Evolutionary conservation across 805 yeast genomes (phyloP), one percentile per base, ranked within the genome.

Genomic region (Kluyveromyces starmeri): DNA sequence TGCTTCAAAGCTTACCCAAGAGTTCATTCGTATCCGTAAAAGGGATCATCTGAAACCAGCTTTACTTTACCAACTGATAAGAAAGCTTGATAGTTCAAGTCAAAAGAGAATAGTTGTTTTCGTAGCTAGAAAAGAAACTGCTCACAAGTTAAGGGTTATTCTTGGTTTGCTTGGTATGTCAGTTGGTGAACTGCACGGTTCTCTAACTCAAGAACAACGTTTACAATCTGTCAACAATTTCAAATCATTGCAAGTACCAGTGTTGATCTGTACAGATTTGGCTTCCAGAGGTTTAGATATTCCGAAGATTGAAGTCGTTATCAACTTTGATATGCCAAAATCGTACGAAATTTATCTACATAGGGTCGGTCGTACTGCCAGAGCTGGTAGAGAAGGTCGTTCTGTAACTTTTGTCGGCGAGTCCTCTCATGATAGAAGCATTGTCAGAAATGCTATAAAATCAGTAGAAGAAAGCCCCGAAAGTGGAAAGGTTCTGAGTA

Each of bases 231-330:
- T 92, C 28, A 81, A 77, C 8, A 81, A 78, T 39, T 92, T 92
- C 66, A 85, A 84, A 48, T 75, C 74, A 43, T 67, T 85, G 44
- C 73, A 74, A 3, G 95, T 88, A 20, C 95, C 97, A 2, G 76
- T 89, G 7, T 67, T 92, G 39, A 70, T 92, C 26, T 92, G 97
- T 78, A 92, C 99, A 1, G 99, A 92, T 71, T 72, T 92, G 58
- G 98, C 98, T 2, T 89, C 98, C 19, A 83, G 99, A 75, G 99
- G 99, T 71, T 71, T 92, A 55, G 99, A 92, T 81, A 92, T 92
- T 53, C 97, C 97, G 42, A 89, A 89, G 62, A 88, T 92, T 56
- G 97, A 88, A 58, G 77, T 81, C 40, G 99, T 92, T 30, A 73
- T 92, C 52, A 92, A 92, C 62, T 92, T 70, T 59, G 98, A 92